phyloP scores from a whole-genome alignment of 2,329 filamentous ascomycete genomes.

The Clonostachys chloroleuca region DNA sequence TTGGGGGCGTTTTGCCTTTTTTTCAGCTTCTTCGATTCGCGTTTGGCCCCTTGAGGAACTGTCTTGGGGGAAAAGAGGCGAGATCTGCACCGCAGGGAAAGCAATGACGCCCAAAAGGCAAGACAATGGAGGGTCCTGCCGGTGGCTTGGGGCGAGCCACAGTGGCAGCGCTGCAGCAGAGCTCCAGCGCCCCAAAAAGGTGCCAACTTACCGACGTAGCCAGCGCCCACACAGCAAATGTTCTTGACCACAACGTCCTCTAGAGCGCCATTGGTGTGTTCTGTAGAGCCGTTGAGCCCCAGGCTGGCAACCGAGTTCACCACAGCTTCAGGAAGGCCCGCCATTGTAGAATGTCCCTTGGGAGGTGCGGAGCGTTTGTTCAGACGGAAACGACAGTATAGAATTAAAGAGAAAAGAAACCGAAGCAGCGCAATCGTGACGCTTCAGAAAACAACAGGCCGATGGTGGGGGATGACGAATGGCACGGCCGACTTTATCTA shows the following conservation, averaged over 20 bases:
- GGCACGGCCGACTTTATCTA: no score
- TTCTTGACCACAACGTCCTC: slow-evolving; percentile 38
- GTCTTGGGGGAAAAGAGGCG: neutral
- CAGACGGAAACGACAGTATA: no score
- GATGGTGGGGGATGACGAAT: no score
- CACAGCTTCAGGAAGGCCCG: slow-evolving; percentile 11
- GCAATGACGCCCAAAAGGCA: neutral
- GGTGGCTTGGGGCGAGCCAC: no score
- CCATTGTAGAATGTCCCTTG: slow-evolving; percentile 7
- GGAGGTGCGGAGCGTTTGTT: no score
- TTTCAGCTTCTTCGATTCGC: no score
- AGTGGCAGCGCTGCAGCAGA: no score
- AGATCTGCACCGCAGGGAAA: neutral
- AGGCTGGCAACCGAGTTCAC: slow-evolving; percentile 21
- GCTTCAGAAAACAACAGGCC: no score
- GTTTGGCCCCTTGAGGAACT: neutral
- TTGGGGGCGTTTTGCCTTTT: no score
- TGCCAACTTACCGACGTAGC: slow-evolving; percentile 63
- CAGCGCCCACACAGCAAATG: slow-evolving; percentile 72
- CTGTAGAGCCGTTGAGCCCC: slow-evolving; percentile 22
- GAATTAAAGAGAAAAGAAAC: no score
- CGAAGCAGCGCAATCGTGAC: no score
- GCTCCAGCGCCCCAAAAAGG: no score
- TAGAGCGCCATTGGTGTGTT: slow-evolving; percentile 18
- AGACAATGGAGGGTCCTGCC: neutral